Conservation (phyloP, 495 filamentous ascomycete genomes). For the Annulohypoxylon moriforme region DNA sequence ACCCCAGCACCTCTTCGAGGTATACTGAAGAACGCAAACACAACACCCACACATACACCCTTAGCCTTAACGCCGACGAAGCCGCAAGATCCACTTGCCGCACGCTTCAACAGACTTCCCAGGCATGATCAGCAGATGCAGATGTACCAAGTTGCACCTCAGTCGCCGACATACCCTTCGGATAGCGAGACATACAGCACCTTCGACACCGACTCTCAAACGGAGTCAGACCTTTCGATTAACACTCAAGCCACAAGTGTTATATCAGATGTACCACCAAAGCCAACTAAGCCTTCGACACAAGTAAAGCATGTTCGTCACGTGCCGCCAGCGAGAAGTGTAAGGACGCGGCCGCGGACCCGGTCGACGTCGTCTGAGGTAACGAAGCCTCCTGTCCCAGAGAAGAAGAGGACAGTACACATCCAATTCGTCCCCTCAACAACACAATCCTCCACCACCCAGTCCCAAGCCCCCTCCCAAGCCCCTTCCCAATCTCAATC, state of each 20-base stretch:
- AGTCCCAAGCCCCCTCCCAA: constrained; percentile 28
- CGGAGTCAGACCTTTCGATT: constrained; percentile 56
- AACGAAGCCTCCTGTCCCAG: constrained; percentile 43
- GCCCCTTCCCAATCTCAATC: constrained; percentile 31
- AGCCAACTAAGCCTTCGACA: constrained; percentile 40
- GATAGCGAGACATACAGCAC: constrained; percentile 44
- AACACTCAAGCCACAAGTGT: constrained; percentile 59
- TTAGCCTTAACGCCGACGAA: constrained; percentile 8
- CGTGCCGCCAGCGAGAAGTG: constrained; percentile 37
- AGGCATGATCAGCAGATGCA: constrained; percentile 27
- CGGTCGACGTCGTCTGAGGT: constrained; percentile 44
- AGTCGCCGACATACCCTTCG: constrained; percentile 46
- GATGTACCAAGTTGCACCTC: constrained; percentile 27
- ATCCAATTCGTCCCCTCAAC: constrained; percentile 46
- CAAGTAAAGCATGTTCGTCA: constrained; percentile 51
- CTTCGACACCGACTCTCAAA: constrained; percentile 55
- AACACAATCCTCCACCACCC: constrained; percentile 21
- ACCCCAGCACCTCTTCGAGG: constrained; percentile 38
- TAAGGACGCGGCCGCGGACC: constrained; percentile 49
- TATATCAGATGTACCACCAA: constrained; percentile 49
- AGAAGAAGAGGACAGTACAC: constrained; percentile 50
- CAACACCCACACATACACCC: not conserved
- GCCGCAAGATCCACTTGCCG: constrained; percentile 44
- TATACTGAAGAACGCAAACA: constrained; percentile 47
- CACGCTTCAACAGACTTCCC: constrained; percentile 47